These are phyloP conservation scores for Didymella lethalis DNA, from an alignment of 2,329 filamentous ascomycete species.

Conservation along the genomic window DNA sequence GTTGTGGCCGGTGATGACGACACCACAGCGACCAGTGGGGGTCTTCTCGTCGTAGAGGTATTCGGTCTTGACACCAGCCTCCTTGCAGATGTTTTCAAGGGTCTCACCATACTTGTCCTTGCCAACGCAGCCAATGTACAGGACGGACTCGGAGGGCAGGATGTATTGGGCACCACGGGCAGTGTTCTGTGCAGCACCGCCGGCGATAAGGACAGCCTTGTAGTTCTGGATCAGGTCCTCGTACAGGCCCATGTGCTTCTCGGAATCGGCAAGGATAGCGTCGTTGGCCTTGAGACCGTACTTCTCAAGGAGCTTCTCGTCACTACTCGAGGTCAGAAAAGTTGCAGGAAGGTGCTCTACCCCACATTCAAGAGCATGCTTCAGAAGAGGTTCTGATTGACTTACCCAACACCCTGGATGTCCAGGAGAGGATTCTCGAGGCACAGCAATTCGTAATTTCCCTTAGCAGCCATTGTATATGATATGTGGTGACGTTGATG, in stretches of 20 bases:
- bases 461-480: conserved; percentile 71
- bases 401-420: conserved; percentile 81
- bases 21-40: conserved; percentile 92
- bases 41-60: conserved; percentile 88
- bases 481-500: conserved; percentile 28
- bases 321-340: conserved; percentile 60
- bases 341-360: conserved; percentile 27
- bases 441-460: conserved; percentile 89
- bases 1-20: conserved; percentile 96
- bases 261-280: conserved; percentile 87
- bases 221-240: conserved; percentile 93
- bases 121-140: conserved; percentile 93
- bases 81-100: conserved; percentile 82
- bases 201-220: conserved; percentile 92
- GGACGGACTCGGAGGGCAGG: conserved; percentile 84
- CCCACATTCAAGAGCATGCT: not conserved
- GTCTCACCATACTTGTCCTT: conserved; percentile 95
- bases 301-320: conserved; percentile 86
- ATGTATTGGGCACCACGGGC: conserved; percentile 96
- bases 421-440: conserved; percentile 98
- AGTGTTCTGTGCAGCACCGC: conserved; percentile 96
- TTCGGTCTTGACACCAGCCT: conserved; percentile 89
- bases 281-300: conserved; percentile 96
- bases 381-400: conserved; percentile 13
- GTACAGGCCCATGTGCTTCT: conserved; percentile 87